Base-by-base conservation (phyloP, 768 basidiomycete genomes). In the Mycena vulgaris region DNA sequence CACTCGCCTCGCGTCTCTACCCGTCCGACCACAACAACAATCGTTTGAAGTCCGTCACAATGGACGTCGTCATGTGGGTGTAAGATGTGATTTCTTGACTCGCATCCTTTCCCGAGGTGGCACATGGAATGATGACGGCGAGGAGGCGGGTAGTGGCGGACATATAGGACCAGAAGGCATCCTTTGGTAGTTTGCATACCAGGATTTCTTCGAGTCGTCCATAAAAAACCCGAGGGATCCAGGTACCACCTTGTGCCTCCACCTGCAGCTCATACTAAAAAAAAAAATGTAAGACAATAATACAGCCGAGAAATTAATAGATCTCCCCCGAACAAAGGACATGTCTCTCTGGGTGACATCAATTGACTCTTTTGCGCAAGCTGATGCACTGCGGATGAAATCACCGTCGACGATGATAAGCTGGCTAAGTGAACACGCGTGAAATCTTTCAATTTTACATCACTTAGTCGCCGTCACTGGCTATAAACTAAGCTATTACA, bases 401-500 rank as follows among this genome's bases (percentile, higher is more conserved):
- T 80, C 80, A 7, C 57, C 57, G 35, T 71, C 61, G 14, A 49
- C n/a, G n/a, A n/a, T n/a, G n/a, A n/a, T n/a, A n/a, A n/a, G n/a
- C n/a, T n/a, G n/a, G n/a, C n/a, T n/a, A n/a, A n/a, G n/a, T n/a
- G n/a, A n/a, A n/a, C n/a, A n/a, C n/a, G n/a, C n/a, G n/a, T n/a
- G n/a, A n/a, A n/a, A n/a, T n/a, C n/a, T n/a, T n/a, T n/a, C n/a
- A n/a, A n/a, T n/a, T n/a, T n/a, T n/a, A n/a, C n/a, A n/a, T n/a
- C n/a, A n/a, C n/a, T n/a, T n/a, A n/a, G n/a, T n/a, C n/a, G n/a
- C n/a, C n/a, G n/a, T n/a, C n/a, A n/a, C n/a, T n/a, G n/a, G n/a
- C n/a, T n/a, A n/a, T n/a, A n/a, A n/a, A n/a, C n/a, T n/a, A n/a
- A n/a, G n/a, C n/a, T n/a, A n/a, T n/a, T n/a, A n/a, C n/a, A n/a